These are phyloP conservation scores for Entomophthora muscae DNA, from an alignment of 371 early-diverging fungal genomes.

Conservation along the genomic window DNA sequence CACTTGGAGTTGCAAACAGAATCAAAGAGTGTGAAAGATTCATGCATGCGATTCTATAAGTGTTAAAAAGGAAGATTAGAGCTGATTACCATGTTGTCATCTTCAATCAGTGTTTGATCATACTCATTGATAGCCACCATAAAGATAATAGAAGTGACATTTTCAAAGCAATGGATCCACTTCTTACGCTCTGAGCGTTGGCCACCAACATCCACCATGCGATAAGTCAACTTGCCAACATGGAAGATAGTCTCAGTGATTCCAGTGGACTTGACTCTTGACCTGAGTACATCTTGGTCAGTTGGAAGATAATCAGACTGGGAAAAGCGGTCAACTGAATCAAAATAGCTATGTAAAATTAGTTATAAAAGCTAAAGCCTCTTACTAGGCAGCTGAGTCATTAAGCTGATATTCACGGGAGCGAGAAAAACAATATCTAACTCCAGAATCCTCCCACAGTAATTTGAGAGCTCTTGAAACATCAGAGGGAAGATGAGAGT, in stretches of 20 bases:
- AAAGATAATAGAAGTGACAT: conserved; percentile 90
- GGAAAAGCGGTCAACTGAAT: conserved; percentile 77
- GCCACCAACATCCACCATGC: conserved; percentile 94
- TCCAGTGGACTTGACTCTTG: conserved; percentile 81
- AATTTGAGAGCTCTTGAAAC: conserved; percentile 52
- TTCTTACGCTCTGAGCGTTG: conserved; percentile 85
- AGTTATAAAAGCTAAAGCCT: conserved; percentile 7
- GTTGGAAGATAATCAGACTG: conserved; percentile 57
- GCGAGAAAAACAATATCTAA: conserved; percentile 61
- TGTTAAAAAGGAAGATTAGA: not conserved
- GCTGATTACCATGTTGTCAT: conserved; percentile 57
- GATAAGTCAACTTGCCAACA: conserved; percentile 66
- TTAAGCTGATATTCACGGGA: conserved; percentile 87
- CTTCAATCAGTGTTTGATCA: conserved; percentile 91
- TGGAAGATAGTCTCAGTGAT: conserved; percentile 75
- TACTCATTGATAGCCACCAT: conserved; percentile 88
- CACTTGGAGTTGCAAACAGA: conserved; percentile 90
- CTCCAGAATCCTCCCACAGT: conserved; percentile 72
- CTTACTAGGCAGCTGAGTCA: conserved; percentile 77
- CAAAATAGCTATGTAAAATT: conserved; percentile 50
- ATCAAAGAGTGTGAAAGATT: conserved; percentile 85
- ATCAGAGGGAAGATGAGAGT: conserved; percentile 54
- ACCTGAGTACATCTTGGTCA: conserved; percentile 75
- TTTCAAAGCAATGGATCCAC: conserved; percentile 91
- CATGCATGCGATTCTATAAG: conserved; percentile 81